Base-by-base conservation (phyloP, 306 rosid genomes). In the Medicago arabica region DNA sequence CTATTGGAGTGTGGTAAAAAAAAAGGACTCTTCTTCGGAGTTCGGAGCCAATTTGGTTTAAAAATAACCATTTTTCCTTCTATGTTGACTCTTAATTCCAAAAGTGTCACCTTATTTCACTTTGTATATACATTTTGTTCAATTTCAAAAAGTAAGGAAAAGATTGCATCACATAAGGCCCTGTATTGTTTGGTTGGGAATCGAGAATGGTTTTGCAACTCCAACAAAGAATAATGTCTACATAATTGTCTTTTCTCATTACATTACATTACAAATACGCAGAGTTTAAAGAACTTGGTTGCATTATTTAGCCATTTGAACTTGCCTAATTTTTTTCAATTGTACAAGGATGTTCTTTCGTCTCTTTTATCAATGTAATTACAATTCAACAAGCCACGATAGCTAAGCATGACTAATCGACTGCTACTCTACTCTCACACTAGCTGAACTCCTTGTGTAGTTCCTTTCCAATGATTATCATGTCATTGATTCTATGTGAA, bases 221-320 rank as follows among this genome's bases (percentile, higher is more conserved):
- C 57, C 19, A 61, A 66, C 57, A 43, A 19, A 65, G 16, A 67
- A 57, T 11, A 78, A 59, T 25, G 64, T 60, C 54, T 8, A 18
- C 65, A 47, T 15, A 60, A 41, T n/a, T 58, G 62, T 21, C 63
- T 44, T 39, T 68, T 28, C 53, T 61, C 28, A 14, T 57, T 17
- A 31, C 61, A 68, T 67, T 53, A 47, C 53, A 47, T 2, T 21
- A 44, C 10, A 12, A 0, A 16, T 28, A 61, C 19, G 10, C 19
- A 46, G 62, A 62, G 41, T 74, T 74, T 47, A 7, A 34, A 74
- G 51, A 50, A 64, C 28, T 64, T 50, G 31, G 38, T 34, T 62
- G 15, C 62, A 46, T 36, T 16, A 47, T 31, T 23, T 43, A 43
- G 47, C 43, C 11, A 43, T 47, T 50, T 63, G 34, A 61, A 16